Conservation (phyloP, 225 moss, liverwort and hornwort species). For the Rhytidiadelphus loreus region DNA sequence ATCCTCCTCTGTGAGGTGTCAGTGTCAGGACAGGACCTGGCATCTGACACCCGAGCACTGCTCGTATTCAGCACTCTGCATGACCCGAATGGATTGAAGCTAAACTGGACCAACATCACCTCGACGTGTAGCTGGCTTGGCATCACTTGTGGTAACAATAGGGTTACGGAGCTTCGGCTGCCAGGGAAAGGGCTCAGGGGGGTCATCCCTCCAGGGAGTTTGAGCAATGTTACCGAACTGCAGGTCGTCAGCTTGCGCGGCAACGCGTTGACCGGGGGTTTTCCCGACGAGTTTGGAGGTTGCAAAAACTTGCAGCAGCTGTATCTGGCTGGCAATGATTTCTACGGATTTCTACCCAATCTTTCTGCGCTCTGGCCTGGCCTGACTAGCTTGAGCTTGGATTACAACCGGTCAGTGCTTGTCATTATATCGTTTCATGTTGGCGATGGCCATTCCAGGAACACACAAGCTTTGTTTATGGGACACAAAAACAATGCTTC, state of each 20-base stretch:
- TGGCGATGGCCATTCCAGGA: neutral
- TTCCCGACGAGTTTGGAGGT: conserved; percentile 46
- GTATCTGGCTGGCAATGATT: conserved; percentile 46
- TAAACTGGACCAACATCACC: conserved; percentile 26
- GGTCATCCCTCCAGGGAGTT: conserved; percentile 15
- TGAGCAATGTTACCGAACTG: conserved; percentile 55
- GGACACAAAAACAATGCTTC: neutral
- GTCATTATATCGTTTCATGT: neutral
- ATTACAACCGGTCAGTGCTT: conserved; percentile 31
- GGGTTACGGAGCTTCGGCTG: conserved; percentile 25
- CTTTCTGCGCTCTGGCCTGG: conserved; percentile 59
- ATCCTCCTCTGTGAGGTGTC: neutral
- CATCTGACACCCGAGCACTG: conserved; percentile 20
- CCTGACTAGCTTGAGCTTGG: conserved; percentile 42
- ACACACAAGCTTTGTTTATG: neutral
- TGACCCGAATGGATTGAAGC: conserved; percentile 12
- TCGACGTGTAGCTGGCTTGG: conserved; percentile 32
- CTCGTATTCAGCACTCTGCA: conserved; percentile 2
- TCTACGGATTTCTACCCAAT: conserved; percentile 50
- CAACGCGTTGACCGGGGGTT: conserved; percentile 38
- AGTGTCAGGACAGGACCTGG: conserved; percentile 21
- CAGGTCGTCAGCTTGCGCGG: conserved; percentile 64
- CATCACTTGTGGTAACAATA: conserved; percentile 9
- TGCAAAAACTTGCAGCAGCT: conserved; percentile 40
- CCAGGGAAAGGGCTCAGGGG: conserved; percentile 28